Base-by-base conservation (phyloP, 2,329 filamentous ascomycete genomes). In the Graphilbum ipis-grandicollis region DNA sequence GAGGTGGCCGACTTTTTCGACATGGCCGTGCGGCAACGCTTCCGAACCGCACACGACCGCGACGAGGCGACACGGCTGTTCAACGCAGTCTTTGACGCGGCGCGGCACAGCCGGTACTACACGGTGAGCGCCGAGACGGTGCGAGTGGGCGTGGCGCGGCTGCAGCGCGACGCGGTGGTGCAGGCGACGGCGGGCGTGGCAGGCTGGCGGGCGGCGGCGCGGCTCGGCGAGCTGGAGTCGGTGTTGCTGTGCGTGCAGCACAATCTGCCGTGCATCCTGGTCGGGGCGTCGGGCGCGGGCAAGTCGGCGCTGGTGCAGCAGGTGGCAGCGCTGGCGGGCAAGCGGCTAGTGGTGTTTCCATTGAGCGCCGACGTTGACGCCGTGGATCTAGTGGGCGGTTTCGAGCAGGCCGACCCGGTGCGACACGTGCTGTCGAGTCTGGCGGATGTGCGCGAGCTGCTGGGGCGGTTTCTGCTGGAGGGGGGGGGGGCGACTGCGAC, bases 361-460 rank as follows among this genome's bases (percentile, higher is more conserved):
- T 74, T 98, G 58, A 98, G 93, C 51, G 79, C 86, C 7, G 92
- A 98, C 48, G 81, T 93, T 32, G 90, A 98, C 54, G 86, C 88
- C 1, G 93, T 93, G 75, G 90, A 98, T 56, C 71, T 98, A 39
- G 83, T 98, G 39, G 90, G 90, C 49, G 90, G 90, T 0, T 98
- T 93, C 51, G 90, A 98, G 54, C 90, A 98, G 56, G 76, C 83
- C 15, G 90, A 98, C 52, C 75, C 82, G 18, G 66, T 79, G 36
- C 70, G 88, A 38, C 72, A 80, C 42, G 62, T 82, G 5, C 75
- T 79, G 37, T 60, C 63, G n/a, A 63, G 72, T 44, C 50, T 78
- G 7, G 54, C 61, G 19, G 48, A 49, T 21, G 44, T 63, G 3
- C 43, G 44, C 19, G 48, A 48, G 12, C 50, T 55, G 12, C 52